Evolutionary conservation across 495 filamentous ascomycete species (phyloP).

Genomic region (Daldinia caldariorum): DNA sequence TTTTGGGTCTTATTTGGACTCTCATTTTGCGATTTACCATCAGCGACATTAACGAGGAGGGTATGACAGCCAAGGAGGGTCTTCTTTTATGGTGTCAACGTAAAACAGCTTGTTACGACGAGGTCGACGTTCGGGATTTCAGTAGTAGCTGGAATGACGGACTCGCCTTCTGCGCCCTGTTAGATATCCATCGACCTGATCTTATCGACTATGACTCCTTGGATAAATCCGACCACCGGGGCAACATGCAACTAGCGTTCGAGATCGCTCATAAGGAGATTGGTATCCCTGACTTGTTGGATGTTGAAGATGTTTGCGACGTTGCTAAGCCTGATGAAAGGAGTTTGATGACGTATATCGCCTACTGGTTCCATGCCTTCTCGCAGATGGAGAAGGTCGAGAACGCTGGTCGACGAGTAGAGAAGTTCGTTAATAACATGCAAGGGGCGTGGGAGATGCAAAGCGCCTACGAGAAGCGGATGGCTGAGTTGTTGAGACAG

Average conservation of each 20-base stretch:
- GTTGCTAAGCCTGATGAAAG: slow-evolving; percentile 95
- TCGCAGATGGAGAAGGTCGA: slow-evolving; percentile 98
- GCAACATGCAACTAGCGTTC: slow-evolving; percentile 98
- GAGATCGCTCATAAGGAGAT: slow-evolving; percentile 96
- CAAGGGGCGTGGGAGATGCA: slow-evolving; percentile 99
- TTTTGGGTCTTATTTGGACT: slow-evolving; percentile 96
- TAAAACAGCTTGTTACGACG: slow-evolving; percentile 98
- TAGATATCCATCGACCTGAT: slow-evolving; percentile 97
- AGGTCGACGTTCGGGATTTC: slow-evolving; percentile 93
- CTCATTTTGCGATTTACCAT: slow-evolving; percentile 97
- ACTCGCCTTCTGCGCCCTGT: slow-evolving; percentile 91
- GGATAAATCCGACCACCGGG: slow-evolving; percentile 92
- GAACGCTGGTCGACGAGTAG: slow-evolving; percentile 93
- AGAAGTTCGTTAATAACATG: slow-evolving; percentile 99
- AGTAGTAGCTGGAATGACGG: slow-evolving; percentile 97
- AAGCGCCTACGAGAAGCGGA: slow-evolving; percentile 88
- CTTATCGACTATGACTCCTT: slow-evolving; percentile 94
- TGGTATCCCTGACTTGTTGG: slow-evolving; percentile 92
- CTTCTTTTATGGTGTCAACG: slow-evolving; percentile 96
- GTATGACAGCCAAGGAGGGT: slow-evolving; percentile 97
- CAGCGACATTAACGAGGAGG: slow-evolving; percentile 97
- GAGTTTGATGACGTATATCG: slow-evolving; percentile 98
- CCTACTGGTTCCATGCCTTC: slow-evolving; percentile 99
- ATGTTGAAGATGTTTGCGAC: slow-evolving; percentile 98
- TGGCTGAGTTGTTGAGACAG: slow-evolving; percentile 77